These are phyloP conservation scores for Xylaria arbuscula DNA, from an alignment of 2,329 filamentous ascomycete species.

Conservation along the genomic window DNA sequence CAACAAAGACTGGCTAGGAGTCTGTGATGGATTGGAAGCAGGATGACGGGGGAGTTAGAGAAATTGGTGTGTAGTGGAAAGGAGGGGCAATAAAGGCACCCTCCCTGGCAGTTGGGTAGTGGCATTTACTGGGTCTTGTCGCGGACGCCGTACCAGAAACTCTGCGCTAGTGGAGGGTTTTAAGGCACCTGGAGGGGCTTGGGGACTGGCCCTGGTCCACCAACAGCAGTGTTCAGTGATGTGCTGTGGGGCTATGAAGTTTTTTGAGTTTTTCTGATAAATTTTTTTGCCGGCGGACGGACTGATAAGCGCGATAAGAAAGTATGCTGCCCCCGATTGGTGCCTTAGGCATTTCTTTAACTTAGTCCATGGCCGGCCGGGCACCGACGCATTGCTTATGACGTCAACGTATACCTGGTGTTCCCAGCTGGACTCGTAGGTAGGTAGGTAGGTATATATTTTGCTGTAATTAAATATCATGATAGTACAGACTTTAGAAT, in stretches of 20 bases:
- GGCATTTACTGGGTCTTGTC: slow-evolving; percentile 12
- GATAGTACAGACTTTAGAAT: too few relatives aligned
- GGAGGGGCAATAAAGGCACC: slow-evolving; percentile 27
- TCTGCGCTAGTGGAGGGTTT: slow-evolving; percentile 18
- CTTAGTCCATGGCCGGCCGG: background rate
- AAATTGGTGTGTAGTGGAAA: slow-evolving; percentile 19
- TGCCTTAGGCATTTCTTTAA: slow-evolving; percentile 18
- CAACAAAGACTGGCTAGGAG: slow-evolving; percentile 25
- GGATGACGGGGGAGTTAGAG: slow-evolving; percentile 31
- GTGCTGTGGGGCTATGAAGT: slow-evolving; percentile 36
- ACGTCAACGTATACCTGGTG: slow-evolving; percentile 18
- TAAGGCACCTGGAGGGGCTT: slow-evolving; percentile 3
- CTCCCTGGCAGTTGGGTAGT: background rate
- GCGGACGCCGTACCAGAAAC: slow-evolving; percentile 1
- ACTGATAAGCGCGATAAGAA: slow-evolving; percentile 33
- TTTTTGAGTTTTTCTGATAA: slow-evolving; percentile 35
- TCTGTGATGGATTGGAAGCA: slow-evolving; percentile 21
- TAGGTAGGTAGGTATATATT: too few relatives aligned
- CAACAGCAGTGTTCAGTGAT: slow-evolving; percentile 7
- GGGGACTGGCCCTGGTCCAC: slow-evolving; percentile 5
- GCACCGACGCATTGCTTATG: background rate
- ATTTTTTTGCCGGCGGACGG: slow-evolving; percentile 2
- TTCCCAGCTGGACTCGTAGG: too few relatives aligned
- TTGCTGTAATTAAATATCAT: too few relatives aligned
- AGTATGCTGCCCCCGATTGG: background rate